Conservation (phyloP, 768 basidiomycete species). For the Termitomyces sp. region DNA sequence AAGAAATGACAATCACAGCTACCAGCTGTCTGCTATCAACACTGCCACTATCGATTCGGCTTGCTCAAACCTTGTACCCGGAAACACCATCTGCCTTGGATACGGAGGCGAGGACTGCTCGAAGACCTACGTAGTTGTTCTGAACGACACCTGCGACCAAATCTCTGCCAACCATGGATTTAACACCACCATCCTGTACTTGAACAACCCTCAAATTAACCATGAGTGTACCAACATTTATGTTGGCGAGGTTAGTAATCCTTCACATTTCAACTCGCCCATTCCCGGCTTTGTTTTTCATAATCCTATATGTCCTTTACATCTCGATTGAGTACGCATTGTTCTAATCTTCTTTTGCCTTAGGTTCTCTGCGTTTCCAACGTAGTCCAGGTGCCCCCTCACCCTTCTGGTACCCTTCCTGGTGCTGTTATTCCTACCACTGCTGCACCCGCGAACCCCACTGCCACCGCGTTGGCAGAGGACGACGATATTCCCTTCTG, state of each 20-base stretch:
- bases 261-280: too few relatives aligned
- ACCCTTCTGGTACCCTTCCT: conserved; percentile 20
- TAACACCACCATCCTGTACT: conserved; percentile 46
- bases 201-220: conserved; percentile 75
- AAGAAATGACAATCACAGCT: conserved; percentile 32
- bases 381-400: conserved; percentile 36
- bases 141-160: conserved; percentile 53
- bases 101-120: conserved; percentile 53
- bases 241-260: conserved; percentile 58
- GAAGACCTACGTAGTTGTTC: conserved; percentile 48
- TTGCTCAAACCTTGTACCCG: conserved; percentile 57
- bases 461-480: conserved; percentile 16
- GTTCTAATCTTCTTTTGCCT: background rate
- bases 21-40: conserved; percentile 70
- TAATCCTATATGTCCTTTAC: background rate
- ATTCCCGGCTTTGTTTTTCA: too few relatives aligned
- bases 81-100: conserved; percentile 57
- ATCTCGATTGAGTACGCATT: background rate
- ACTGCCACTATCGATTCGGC: conserved; percentile 34
- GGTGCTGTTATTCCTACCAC: conserved; percentile 27
- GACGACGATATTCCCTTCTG: conserved; percentile 45
- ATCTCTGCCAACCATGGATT: conserved; percentile 34
- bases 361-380: conserved; percentile 49
- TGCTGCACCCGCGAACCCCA: conserved; percentile 18
- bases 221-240: conserved; percentile 59